Evolutionary conservation across 2,329 filamentous ascomycete species (phyloP).

Genomic region (Cercospora citrullina): DNA sequence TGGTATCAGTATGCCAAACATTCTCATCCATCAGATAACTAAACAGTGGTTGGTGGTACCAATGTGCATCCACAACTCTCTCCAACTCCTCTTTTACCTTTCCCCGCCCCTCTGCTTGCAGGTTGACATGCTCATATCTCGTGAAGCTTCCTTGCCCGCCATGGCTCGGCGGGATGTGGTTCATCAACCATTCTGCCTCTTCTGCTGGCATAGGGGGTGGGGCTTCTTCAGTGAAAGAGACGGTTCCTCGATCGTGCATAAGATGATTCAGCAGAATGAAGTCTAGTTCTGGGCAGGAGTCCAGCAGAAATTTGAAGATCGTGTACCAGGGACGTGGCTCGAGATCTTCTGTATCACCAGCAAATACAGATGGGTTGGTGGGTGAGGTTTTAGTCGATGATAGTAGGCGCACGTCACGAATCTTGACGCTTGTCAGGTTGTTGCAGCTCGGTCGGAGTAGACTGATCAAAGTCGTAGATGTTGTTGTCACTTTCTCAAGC

Average conservation of each 20-base stretch:
- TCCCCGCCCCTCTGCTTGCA: conserved; percentile 26
- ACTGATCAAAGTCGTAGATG: conserved; percentile 23
- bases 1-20: conserved; percentile 38
- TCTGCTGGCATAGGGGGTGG: conserved; percentile 16
- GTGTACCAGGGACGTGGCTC: conserved; percentile 30
- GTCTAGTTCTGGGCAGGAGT: conserved; percentile 24
- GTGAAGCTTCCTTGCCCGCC: conserved; percentile 23
- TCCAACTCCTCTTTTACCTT: conserved; percentile 23
- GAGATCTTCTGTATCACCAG: conserved; percentile 3
- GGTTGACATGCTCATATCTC: conserved; percentile 30
- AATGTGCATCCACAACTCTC: conserved; percentile 30
- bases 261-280: conserved; percentile 36
- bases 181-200: conserved; percentile 20
- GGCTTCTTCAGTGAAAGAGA: conserved; percentile 30
- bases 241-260: conserved; percentile 29
- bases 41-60: conserved; percentile 31
- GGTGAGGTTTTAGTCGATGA: conserved; percentile 18
- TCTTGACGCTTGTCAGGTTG: conserved; percentile 33
- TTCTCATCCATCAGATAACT: conserved; percentile 37
- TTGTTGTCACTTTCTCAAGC: conserved; percentile 35
- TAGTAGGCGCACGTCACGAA: conserved; percentile 35
- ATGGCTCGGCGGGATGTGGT: conserved; percentile 21
- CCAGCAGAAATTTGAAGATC: conserved; percentile 32
- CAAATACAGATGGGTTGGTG: conserved; percentile 15
- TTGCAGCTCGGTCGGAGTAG: conserved; percentile 28